Base-by-base conservation (phyloP, 495 filamentous ascomycete genomes). In the Penicillium maclennaniae region DNA sequence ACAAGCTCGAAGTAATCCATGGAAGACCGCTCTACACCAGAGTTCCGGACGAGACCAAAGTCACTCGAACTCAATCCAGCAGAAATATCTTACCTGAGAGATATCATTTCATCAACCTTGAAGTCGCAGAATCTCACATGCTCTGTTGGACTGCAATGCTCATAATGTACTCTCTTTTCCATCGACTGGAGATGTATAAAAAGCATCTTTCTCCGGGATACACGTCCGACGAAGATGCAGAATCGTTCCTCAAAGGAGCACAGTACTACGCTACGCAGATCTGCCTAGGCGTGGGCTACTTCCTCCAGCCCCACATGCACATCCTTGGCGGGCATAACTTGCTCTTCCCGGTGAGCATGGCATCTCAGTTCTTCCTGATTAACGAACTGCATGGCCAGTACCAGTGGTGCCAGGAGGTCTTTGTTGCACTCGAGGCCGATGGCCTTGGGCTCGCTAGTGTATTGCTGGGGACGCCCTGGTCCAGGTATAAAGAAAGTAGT, bases 231-330 rank as follows among this genome's bases (percentile, higher is more conserved):
- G 2, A 40, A 7, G 21, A n/a, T 25, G 10, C 31, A 1, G 17
- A 17, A 20, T 23, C 31, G 9, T 48, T 37, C 34, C 36, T 42
- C n/a, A 20, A 43, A 26, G 20, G 40, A 17, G 31, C 48, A 2
- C 25, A 52, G 19, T 37, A 45, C 28, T 53, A 48, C 44, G 51
- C 56, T 17, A 45, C 51, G 20, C 39, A 59, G 25, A 55, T 59
- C 39, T 59, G 52, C 44, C 45, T 41, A n/a, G 56, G 52, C 15
- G 52, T 59, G 19, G 56, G 48, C 5, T 59, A 52, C 40, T 59
- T 59, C 44, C 14, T 59, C 19, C 56, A 55, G 38, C 56, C 56
- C 19, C 48, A 59, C 31, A 59, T 59, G 52, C 56, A 59, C 26
- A 59, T 55, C n/a, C 48, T 59, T 9, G 56, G 56, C 19, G 52